Percentiles rank a stretch among this genome's conserved stretches.
Evolutionary conservation across 208 protist genomes (phyloP).

Genomic region (Leishmania gerbilli): DNA sequence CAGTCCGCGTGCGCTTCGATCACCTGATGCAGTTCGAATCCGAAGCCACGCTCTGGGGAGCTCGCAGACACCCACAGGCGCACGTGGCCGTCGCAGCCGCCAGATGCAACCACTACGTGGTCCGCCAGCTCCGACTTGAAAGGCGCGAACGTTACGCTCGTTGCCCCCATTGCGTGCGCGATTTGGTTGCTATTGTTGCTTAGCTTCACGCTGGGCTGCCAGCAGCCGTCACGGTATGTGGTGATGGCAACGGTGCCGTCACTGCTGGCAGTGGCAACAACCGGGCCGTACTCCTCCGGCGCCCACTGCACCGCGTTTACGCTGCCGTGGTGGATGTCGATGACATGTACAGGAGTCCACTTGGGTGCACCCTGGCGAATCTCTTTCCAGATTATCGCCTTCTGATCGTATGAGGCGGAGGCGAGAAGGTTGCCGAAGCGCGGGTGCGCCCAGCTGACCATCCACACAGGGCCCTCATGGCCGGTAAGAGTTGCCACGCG

Average conservation of each 20-base stretch:
- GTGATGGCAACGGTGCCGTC: conserved; percentile 80
- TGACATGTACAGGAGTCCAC: conserved; percentile 71
- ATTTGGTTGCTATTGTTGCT: conserved; percentile 86
- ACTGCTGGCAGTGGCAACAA: conserved; percentile 75
- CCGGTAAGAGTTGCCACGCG: conserved; percentile 77
- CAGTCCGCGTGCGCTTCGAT: conserved; percentile 63
- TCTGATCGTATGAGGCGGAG: conserved; percentile 96
- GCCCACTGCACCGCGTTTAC: conserved; percentile 87
- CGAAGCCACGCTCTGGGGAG: conserved; percentile 20
- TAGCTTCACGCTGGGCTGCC: conserved; percentile 73
- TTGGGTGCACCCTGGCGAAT: conserved; percentile 32
- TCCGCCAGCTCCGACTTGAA: conserved; percentile 32
- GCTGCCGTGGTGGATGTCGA: conserved; percentile 72
- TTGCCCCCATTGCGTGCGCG: conserved; percentile 85
- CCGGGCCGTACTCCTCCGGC: conserved; percentile 68
- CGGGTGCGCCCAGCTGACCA: conserved; percentile 98
- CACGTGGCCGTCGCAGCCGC: conserved; percentile 83
- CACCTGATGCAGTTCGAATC: conserved; percentile 52
- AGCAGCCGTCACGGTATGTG: conserved; percentile 53
- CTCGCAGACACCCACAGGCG: conserved; percentile 59
- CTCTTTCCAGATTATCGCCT: conserved; percentile 97
- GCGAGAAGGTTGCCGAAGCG: conserved; percentile 97
- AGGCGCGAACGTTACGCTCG: conserved; percentile 75
- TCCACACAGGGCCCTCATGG: conserved; percentile 98
- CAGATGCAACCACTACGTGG: conserved; percentile 65